Base-by-base conservation (phyloP, 768 basidiomycete genomes). In the Termitomyces sp. region DNA sequence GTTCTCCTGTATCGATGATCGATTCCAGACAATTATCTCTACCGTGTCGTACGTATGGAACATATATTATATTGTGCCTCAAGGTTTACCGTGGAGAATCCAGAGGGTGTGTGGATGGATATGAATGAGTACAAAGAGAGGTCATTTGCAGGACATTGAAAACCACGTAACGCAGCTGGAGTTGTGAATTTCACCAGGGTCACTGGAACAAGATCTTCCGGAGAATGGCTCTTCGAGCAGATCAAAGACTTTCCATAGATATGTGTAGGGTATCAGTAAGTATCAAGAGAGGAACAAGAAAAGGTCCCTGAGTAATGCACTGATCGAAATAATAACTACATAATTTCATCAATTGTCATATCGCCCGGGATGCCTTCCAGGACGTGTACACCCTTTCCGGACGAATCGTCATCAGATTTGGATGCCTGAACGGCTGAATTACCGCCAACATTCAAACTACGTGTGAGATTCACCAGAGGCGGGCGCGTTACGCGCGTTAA, bases 401-500 rank as follows among this genome's bases (percentile, higher is more conserved):
- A 35, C 12, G 38, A 53, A 19, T 34, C 34, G 34, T 26, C 40
- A n/a, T 51, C 58, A 11, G 37, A 28, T 45, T 52, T 46, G 1
- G 51, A 24, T 2, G 32, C 21, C 41, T 51, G 37, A 46, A 28
- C 48, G n/a, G 38, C 44, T 30, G 15, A 37, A 32, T 28, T 46
- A 45, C 9, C 40, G 30, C 21, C 46, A 37, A 5, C 58, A 30
- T 74, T 72, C 32, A 74, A 60, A 32, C 73, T 79, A 45, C 74
- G 69, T 26, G 71, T 75, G 48, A 81, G 68, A 54, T 67, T 74
- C 2, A 74, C 68, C 30, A 84, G 64, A 1, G 81, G 81, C 5
- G 71, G 69, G 44, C 84, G 73, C 4, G 67, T 68, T 19, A 86
- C 70, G 45, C 80, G 71, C 12, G 79, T 83, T 37, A 85, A 73